phyloP scores from a whole-genome alignment of 805 yeast species.

The Metschnikowia amazonensis region DNA sequence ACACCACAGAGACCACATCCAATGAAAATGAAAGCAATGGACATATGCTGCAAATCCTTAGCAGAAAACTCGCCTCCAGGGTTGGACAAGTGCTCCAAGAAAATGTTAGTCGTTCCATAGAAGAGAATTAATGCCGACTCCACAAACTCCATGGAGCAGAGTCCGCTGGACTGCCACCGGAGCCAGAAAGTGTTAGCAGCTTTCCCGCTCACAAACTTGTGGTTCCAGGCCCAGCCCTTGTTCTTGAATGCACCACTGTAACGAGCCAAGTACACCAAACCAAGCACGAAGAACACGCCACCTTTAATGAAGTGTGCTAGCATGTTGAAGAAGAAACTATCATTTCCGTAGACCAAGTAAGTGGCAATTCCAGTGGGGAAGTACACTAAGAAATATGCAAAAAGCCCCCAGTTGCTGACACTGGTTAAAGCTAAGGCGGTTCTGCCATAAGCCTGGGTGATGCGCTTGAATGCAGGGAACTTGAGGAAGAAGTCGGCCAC shows the following conservation, averaged over 20 bases:
- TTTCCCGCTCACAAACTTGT: slow-evolving; percentile 17
- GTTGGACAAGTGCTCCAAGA: slow-evolving; percentile 72
- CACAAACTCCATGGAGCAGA: slow-evolving; percentile 78
- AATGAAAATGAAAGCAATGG: slow-evolving; percentile 86
- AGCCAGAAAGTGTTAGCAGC: slow-evolving; percentile 33
- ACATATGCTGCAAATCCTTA: slow-evolving; percentile 83
- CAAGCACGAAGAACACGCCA: slow-evolving; percentile 76
- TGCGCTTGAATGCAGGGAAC: slow-evolving; percentile 13
- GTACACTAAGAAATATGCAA: slow-evolving; percentile 56
- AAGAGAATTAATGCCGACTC: slow-evolving; percentile 78
- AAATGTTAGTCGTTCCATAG: slow-evolving; percentile 86
- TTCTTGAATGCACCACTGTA: slow-evolving; percentile 77
- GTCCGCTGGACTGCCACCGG: slow-evolving; percentile 39
- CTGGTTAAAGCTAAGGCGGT: slow-evolving; percentile 13
- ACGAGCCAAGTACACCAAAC: slow-evolving; percentile 77
- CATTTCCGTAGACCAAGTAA: slow-evolving; percentile 67
- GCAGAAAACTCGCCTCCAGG: slow-evolving; percentile 84
- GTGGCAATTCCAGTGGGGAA: slow-evolving; percentile 61
- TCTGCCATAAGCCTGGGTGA: slow-evolving; percentile 21
- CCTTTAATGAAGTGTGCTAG: slow-evolving; percentile 97
- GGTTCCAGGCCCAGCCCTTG: slow-evolving; percentile 92
- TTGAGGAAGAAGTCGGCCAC: slow-evolving; percentile 11
- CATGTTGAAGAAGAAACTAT: slow-evolving; percentile 64
- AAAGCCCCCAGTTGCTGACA: slow-evolving; percentile 57
- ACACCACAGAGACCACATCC: slow-evolving; percentile 94